These are phyloP conservation scores for Aurinia saxatilis DNA, from an alignment of 345 rosid species.

Conservation along the genomic window DNA sequence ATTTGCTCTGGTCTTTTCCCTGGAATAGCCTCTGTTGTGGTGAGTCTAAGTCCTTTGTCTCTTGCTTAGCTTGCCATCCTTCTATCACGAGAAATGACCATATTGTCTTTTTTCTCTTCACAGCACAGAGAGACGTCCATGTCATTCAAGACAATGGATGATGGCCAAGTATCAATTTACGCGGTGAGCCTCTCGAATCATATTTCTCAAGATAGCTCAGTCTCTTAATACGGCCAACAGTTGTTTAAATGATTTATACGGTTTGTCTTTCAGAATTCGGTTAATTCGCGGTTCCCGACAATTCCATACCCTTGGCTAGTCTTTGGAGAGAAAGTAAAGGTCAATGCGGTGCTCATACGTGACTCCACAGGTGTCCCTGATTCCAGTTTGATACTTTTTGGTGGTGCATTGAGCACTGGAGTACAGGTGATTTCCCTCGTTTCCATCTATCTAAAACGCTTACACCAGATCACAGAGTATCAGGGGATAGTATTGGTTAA, in stretches of 20 bases:
- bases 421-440: constrained; percentile 45
- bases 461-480: neutral
- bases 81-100: neutral
- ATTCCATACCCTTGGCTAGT: constrained; percentile 97
- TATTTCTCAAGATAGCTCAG: neutral
- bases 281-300: constrained; percentile 75
- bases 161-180: constrained; percentile 84
- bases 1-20: constrained; percentile 97
- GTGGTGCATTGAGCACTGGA: constrained; percentile 67
- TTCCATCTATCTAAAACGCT: neutral
- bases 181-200: constrained; percentile 44
- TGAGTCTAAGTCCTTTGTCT: constrained; percentile 21
- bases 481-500: neutral
- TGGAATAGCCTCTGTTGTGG: constrained; percentile 95
- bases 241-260: neutral
- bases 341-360: constrained; percentile 82
- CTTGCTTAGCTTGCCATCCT: neutral
- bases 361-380: constrained; percentile 98
- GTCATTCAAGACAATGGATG: constrained; percentile 97
- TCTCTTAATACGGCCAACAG: neutral
- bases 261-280: constrained; percentile 68
- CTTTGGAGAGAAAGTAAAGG: constrained; percentile 94
- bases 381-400: constrained; percentile 81
- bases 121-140: constrained; percentile 93
- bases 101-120: constrained; percentile 5